Base-by-base conservation (phyloP, 148 eudicot genomes). In the Fagopyrum homotropicum region DNA sequence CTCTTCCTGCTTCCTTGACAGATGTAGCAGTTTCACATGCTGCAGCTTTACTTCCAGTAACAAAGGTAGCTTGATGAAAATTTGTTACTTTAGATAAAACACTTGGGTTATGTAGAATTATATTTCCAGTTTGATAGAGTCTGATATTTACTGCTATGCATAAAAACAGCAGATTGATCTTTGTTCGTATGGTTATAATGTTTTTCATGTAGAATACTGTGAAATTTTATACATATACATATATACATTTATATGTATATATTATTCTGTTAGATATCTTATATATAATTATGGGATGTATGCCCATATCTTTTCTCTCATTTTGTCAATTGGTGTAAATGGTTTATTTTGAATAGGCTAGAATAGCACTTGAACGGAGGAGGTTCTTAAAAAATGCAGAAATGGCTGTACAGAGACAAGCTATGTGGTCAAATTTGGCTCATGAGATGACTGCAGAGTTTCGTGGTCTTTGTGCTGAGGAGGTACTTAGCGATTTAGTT, bases 361-460 rank as follows among this genome's bases (percentile, higher is more conserved):
- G 97, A 85, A 95, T 95, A 78, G 99, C 97, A 59, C 97, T 95
- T 77, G 99, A 95, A 80, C 83, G 99, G 54, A 87, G 92, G 80
- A 87, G 84, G 72, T 95, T 95, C 80, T 77, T 95, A 56, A 89
- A 91, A 79, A 90, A 92, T 86, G 97, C 97, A 9, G 97, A 92
- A 85, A 83, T 88, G 75, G 96, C 97, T 75, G 99, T 95, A 15
- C 96, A 90, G 77, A 90, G 92, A 82, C 99, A 95, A 83, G 89
- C 91, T 30, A 89, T 92, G 91, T 95, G 99, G 99, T 95, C 97
- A 75, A 83, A 84, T 84, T 88, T 95, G 82, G 97, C 99, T 75
- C 99, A 95, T 89, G 99, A 95, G 85, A 92, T 95, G 99, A 95
- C 99, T 11, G 97, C 99, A 77, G 97, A 92, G 78, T 95, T 89